phyloP scores from a whole-genome alignment of 495 filamentous ascomycete genomes.

The Viridothelium virens region DNA sequence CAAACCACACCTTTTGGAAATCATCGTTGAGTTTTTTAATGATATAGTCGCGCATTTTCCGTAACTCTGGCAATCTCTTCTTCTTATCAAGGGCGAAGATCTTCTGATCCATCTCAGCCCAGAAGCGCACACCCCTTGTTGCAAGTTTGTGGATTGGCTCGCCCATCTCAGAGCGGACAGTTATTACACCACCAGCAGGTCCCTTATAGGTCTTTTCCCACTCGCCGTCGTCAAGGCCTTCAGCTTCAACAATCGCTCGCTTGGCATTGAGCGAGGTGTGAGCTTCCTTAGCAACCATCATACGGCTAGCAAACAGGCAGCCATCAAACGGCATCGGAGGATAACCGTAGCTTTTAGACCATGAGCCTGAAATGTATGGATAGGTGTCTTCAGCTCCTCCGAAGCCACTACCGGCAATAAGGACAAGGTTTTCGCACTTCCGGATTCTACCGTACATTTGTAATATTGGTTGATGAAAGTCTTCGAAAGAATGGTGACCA shows the following conservation, averaged over 20 bases:
- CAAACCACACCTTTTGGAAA: slow-evolving; percentile 99
- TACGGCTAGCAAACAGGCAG: slow-evolving; percentile 78
- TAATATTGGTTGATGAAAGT: slow-evolving; percentile 90
- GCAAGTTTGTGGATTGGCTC: slow-evolving; percentile 98
- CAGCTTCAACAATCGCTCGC: slow-evolving; percentile 86
- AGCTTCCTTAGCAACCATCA: slow-evolving; percentile 93
- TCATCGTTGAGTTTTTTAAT: slow-evolving; percentile 97
- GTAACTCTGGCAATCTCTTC: slow-evolving; percentile 83
- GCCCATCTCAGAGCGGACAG: slow-evolving; percentile 97
- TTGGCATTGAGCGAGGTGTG: slow-evolving; percentile 90
- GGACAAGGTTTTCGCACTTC: slow-evolving; percentile 72
- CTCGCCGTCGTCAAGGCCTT: slow-evolving; percentile 74
- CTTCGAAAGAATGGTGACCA: slow-evolving; percentile 90
- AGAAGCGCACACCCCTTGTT: slow-evolving; percentile 87
- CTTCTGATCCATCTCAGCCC: slow-evolving; percentile 96
- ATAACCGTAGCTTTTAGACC: slow-evolving; percentile 78
- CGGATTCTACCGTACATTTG: slow-evolving; percentile 82
- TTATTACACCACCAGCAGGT: slow-evolving; percentile 84
- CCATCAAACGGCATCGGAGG: slow-evolving; percentile 93
- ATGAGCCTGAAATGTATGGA: slow-evolving; percentile 80
- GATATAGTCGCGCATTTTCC: slow-evolving; percentile 88
- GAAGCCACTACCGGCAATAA: slow-evolving; percentile 87
- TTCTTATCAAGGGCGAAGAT: slow-evolving; percentile 95
- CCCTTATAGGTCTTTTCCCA: slow-evolving; percentile 98
- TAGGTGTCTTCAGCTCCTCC: slow-evolving; percentile 88